Evolutionary conservation across 2,329 filamentous ascomycete species (phyloP).

Genomic region (Coniochaeta hoffmannii): DNA sequence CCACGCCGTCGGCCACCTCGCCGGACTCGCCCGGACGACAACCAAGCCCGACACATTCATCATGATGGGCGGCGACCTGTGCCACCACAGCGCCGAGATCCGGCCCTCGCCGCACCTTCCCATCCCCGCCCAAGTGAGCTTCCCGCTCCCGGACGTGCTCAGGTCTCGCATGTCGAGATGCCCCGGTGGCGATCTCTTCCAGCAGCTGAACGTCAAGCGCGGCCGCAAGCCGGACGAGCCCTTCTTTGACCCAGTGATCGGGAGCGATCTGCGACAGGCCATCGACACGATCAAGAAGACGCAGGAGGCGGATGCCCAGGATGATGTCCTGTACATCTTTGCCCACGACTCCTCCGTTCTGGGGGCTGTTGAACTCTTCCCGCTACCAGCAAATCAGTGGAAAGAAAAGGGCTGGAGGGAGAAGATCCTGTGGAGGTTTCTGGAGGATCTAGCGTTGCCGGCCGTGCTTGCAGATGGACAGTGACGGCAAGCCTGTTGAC

Average conservation of each 20-base stretch:
- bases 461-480: too few species aligned
- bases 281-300: slow-evolving; percentile 9
- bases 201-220: slow-evolving; percentile 5
- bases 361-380: slow-evolving; percentile 10
- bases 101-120: slow-evolving; percentile 12
- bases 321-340: slow-evolving; percentile 10
- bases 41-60: slow-evolving; percentile 12
- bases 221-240: slow-evolving; percentile 7
- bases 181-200: slow-evolving; percentile 6
- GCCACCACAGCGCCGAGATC: slow-evolving; percentile 13
- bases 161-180: background rate
- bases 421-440: slow-evolving; percentile 11
- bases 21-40: slow-evolving; percentile 13
- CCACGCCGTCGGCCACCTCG: slow-evolving; percentile 14
- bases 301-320: slow-evolving; percentile 12
- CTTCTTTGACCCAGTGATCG: background rate
- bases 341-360: slow-evolving; percentile 12
- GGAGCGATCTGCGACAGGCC: background rate
- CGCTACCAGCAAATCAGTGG: slow-evolving; percentile 9
- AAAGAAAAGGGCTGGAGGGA: slow-evolving; percentile 9
- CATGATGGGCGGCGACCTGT: slow-evolving; percentile 16
- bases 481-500: too few species aligned
- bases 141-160: too few species aligned
- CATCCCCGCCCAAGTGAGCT: slow-evolving; percentile 6
- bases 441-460: slow-evolving; percentile 6